Evolutionary conservation across 768 basidiomycete genomes (phyloP).

Genomic region (Russula abietina): DNA sequence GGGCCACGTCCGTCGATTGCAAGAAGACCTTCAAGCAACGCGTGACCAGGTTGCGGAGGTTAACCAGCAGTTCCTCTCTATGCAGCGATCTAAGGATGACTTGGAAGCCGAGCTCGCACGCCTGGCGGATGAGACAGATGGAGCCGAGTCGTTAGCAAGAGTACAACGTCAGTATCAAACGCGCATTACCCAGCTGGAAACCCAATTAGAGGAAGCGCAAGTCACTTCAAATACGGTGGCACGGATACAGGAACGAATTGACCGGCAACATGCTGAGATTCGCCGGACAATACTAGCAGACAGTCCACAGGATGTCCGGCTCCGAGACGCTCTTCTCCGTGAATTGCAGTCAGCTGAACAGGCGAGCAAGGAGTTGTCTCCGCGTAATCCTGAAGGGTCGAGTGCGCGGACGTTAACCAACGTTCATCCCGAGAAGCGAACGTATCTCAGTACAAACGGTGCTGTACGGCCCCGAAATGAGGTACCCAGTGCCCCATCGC

Average conservation of each 20-base stretch:
- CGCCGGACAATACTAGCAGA: constrained; percentile 56
- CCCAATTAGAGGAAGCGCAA: constrained; percentile 53
- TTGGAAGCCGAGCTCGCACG: constrained; percentile 62
- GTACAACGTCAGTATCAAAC: constrained; percentile 59
- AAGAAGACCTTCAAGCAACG: constrained; percentile 52
- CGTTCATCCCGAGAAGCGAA: constrained; percentile 44
- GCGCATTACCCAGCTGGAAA: constrained; percentile 57
- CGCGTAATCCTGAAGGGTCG: constrained; percentile 31
- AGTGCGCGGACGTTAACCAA: constrained; percentile 39
- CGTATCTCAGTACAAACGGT: constrained; percentile 31
- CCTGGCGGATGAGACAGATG: constrained; percentile 56
- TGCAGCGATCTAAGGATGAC: constrained; percentile 56
- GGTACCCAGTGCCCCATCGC: constrained; percentile 34
- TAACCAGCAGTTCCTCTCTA: constrained; percentile 45
- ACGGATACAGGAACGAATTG: constrained; percentile 55
- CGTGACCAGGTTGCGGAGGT: constrained; percentile 53
- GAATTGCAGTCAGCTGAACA: constrained; percentile 61
- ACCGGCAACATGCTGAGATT: constrained; percentile 66
- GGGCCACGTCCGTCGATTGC: constrained; percentile 51
- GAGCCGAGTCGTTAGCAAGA: constrained; percentile 48
- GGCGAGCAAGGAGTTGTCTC: constrained; percentile 46
- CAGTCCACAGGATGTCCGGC: constrained; percentile 51
- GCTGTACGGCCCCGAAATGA: constrained; percentile 35
- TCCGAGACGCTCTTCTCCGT: constrained; percentile 55
- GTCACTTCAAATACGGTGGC: constrained; percentile 43